Evolutionary conservation across 1,139 yeast genomes (phyloP).

Genomic region (Sugiyamaella novakii): DNA sequence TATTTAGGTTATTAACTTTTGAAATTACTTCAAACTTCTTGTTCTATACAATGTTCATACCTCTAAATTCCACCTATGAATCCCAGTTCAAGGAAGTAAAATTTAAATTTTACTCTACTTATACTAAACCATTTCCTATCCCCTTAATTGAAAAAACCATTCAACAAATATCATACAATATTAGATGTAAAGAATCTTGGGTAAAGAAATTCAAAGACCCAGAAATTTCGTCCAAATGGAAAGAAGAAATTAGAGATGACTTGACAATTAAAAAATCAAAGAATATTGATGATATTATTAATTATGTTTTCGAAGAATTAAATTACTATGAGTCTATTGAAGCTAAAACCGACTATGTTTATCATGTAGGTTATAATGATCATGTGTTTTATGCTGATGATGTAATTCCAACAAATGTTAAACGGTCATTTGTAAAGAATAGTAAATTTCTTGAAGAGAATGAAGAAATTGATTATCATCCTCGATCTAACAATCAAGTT

Average conservation of each 20-base stretch:
- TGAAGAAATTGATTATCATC: constrained; percentile 44
- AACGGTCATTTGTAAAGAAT: constrained; percentile 22
- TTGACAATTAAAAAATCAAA: constrained; percentile 10
- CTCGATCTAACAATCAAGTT: constrained; percentile 39
- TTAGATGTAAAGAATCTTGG: constrained; percentile 18
- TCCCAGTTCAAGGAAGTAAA: too few relatives aligned
- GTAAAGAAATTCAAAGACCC: constrained; percentile 27
- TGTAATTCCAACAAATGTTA: constrained; percentile 24
- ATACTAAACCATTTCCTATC: background rate
- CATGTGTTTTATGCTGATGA: constrained; percentile 24
- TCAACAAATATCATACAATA: background rate
- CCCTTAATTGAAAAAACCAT: background rate
- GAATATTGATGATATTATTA: constrained; percentile 18
- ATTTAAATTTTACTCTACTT: too few relatives aligned
- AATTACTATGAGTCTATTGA: constrained; percentile 22
- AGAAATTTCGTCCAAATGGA: constrained; percentile 22
- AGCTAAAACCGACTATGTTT: constrained; percentile 17
- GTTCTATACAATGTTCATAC: too few relatives aligned
- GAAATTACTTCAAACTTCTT: too few relatives aligned
- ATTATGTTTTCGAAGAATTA: constrained; percentile 29
- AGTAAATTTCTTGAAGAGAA: constrained; percentile 14
- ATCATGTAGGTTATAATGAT: constrained; percentile 20
- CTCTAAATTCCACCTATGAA: background rate
- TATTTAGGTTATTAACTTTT: too few relatives aligned
- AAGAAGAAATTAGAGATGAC: constrained; percentile 10